Percentiles rank a stretch among this genome's conserved stretches.
These are phyloP conservation scores for Nitzschia inconspicua DNA, from an alignment of 108 stramenopile species.

Conservation along the genomic window DNA sequence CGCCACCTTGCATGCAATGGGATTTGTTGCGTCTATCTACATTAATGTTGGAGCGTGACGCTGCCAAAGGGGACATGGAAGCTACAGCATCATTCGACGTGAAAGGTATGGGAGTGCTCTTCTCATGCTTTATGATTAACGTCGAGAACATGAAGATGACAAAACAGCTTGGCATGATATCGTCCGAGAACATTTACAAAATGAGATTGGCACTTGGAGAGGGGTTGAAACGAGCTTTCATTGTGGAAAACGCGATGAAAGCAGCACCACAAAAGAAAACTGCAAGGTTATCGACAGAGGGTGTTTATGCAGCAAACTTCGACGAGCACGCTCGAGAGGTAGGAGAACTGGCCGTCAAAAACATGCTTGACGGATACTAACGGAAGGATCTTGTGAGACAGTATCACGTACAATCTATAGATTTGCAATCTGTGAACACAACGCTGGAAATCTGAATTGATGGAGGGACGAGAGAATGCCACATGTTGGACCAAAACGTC, in stretches of 20 bases:
- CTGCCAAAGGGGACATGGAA: conserved; percentile 29
- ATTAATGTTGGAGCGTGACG: conserved; percentile 34
- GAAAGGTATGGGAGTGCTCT: conserved; percentile 60
- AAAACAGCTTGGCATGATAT: background rate
- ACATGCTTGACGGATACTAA: conserved; percentile 24
- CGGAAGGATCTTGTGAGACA: background rate
- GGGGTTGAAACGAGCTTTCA: conserved; percentile 61
- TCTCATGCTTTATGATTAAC: conserved; percentile 46
- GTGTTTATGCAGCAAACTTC: conserved; percentile 16
- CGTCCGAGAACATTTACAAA: conserved; percentile 6
- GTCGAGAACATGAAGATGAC: conserved; percentile 24
- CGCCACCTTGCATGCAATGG: conserved; percentile 45
- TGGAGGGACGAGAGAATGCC: too few species aligned
- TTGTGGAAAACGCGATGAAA: conserved; percentile 44
- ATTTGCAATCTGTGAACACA: background rate
- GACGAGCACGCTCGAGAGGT: conserved; percentile 21
- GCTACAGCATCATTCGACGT: conserved; percentile 48
- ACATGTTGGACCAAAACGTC: too few species aligned
- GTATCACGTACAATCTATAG: too few species aligned
- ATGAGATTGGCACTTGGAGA: conserved; percentile 53
- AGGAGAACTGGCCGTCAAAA: conserved; percentile 30
- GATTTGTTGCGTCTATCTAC: conserved; percentile 48
- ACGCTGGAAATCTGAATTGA: too few species aligned
- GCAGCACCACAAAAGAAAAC: background rate
- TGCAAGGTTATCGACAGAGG: conserved; percentile 11